phyloP scores from a whole-genome alignment of 257 asterid genomes.

The Anisodus acutangulus region DNA sequence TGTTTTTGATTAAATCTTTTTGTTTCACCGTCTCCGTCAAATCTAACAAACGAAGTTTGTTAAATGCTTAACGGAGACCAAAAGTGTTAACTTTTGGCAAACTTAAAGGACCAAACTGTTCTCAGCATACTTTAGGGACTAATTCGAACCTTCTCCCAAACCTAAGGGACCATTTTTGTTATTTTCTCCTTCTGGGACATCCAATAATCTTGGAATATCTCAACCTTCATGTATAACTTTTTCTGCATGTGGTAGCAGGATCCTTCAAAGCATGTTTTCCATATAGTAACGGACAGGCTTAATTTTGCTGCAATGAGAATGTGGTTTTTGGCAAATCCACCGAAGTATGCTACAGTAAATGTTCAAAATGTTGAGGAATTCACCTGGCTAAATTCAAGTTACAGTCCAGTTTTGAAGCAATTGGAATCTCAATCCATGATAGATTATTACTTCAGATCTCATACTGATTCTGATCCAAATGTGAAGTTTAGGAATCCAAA shows the following conservation, averaged over 20 bases:
- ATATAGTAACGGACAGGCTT: constrained; percentile 85
- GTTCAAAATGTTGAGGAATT: constrained; percentile 87
- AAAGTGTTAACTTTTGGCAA: too few species aligned
- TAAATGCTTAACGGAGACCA: too few species aligned
- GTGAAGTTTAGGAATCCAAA: constrained; percentile 88
- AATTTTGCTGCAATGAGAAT: constrained; percentile 92
- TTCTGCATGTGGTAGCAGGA: constrained; percentile 51
- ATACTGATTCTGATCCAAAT: constrained; percentile 77
- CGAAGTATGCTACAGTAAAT: constrained; percentile 66
- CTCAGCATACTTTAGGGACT: too few species aligned
- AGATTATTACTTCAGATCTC: constrained; percentile 76
- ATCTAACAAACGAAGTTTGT: too few species aligned
- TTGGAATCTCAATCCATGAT: constrained; percentile 77
- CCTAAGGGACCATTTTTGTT: too few species aligned
- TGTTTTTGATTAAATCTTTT: too few species aligned
- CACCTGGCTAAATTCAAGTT: constrained; percentile 91
- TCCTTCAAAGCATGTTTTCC: constrained; percentile 79
- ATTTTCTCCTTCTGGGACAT: neutral
- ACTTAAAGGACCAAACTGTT: too few species aligned
- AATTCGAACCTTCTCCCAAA: too few species aligned
- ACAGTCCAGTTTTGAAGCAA: constrained; percentile 93
- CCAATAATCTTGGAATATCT: neutral
- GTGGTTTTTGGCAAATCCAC: constrained; percentile 95
- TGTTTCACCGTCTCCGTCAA: too few species aligned
- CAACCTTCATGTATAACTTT: constrained; percentile 24